Evolutionary conservation across 1,284 basidiomycete species (phyloP), one percentile per base, ranked within the genome.

Genomic region (Sanghuangporus sanghuang): DNA sequence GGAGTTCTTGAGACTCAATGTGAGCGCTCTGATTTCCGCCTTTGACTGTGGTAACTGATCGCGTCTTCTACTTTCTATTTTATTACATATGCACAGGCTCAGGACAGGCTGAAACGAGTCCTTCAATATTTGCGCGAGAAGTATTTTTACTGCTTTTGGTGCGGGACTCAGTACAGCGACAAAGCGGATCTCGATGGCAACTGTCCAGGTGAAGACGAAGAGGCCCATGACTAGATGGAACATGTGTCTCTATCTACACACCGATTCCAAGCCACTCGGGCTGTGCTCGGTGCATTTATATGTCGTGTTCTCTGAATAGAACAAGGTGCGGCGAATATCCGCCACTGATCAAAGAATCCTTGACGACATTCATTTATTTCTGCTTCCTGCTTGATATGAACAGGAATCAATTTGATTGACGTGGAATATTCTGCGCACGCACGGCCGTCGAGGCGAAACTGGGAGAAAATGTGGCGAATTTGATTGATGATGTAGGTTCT

Each of bases 71-170:
- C 65, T 32, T 64, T 44, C 39, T 57, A 59, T 46, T 42, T 42
- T 58, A 53, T 57, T 54, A 2, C 4, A 49, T 18, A 54, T 23
- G 23, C 56, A 11, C 69, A 94, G 90, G 84, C 89, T 62, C 81
- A 80, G 64, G 85, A 90, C 72, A 83, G 90, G 52, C 78, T 95
- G 49, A 75, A 78, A 39, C 75, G 87, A 59, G 85, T 93, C 14
- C 76, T 93, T 36, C 75, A 82, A 7, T 93, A 95, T 73, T 79
- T 95, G 46, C 87, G 93, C 39, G 77, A 82, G 50, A 81, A 79
- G 66, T 84, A 90, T 71, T 73, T 78, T 16, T 94, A 94, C 73
- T 95, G 93, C 72, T 92, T 93, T 73, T 95, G 91, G 90, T 95
- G 93, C 72, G 92, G 93, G 8, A 83, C 86, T 6, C 81, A 85